Conservation (phyloP, 805 yeast species). For the Schwanniomyces vanrijiae region DNA sequence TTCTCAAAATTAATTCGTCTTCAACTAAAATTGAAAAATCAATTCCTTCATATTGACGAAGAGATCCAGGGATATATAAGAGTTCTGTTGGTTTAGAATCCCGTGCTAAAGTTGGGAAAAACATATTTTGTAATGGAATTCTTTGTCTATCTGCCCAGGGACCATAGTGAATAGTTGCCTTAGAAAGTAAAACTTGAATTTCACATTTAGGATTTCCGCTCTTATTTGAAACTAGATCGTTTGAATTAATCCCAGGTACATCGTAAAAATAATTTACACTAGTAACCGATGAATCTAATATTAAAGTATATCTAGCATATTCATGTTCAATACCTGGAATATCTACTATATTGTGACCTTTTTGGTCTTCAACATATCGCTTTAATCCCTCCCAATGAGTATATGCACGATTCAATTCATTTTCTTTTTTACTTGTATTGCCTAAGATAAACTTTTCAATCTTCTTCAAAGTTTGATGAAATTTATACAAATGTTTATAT, state of each 20-base stretch:
- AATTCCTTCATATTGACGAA: conserved; percentile 58
- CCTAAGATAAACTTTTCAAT: conserved; percentile 5
- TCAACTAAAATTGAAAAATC: conserved; percentile 52
- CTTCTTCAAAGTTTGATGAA: conserved; percentile 16
- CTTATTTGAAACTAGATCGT: conserved; percentile 10
- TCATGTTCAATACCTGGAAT: conserved; percentile 53
- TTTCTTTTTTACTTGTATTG: conserved; percentile 4
- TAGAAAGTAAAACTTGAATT: conserved; percentile 54
- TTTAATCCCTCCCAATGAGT: conserved; percentile 74
- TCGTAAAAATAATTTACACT: conserved; percentile 68
- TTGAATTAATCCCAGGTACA: conserved; percentile 51
- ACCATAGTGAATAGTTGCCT: conserved; percentile 77
- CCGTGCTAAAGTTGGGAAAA: conserved; percentile 67
- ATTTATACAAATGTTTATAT: conserved; percentile 23
- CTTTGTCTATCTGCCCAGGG: conserved; percentile 96
- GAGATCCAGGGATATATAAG: conserved; percentile 45
- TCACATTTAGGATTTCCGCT: conserved; percentile 43
- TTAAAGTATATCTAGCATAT: conserved; percentile 76
- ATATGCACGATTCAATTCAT: conserved; percentile 4
- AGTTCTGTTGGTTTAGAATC: conserved; percentile 43
- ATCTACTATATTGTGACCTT: conserved; percentile 15
- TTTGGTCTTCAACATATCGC: conserved; percentile 49
- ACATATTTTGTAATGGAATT: conserved; percentile 55
- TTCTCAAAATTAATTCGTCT: conserved; percentile 67
- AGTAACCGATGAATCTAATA: conserved; percentile 60